These are phyloP conservation scores for Gymnopilus junonius DNA, from an alignment of 768 basidiomycete genomes.

Conservation along the genomic window DNA sequence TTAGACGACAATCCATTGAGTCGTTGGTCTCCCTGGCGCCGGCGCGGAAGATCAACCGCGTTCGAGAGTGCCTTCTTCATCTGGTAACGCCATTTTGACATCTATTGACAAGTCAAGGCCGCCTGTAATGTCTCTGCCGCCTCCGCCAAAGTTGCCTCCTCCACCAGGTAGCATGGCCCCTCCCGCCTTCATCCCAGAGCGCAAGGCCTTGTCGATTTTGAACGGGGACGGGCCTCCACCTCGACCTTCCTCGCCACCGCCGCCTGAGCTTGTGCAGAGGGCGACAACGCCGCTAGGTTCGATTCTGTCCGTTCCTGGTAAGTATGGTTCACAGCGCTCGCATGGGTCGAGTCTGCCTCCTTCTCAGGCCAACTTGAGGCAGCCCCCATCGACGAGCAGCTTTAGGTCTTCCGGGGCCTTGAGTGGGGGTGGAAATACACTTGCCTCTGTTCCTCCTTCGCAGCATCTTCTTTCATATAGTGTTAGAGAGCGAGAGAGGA, in stretches of 20 bases:
- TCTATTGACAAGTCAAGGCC: constrained; percentile 79
- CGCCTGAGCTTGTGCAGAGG: constrained; percentile 88
- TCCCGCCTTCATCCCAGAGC: constrained; percentile 77
- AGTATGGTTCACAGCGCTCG: constrained; percentile 50
- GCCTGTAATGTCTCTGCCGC: constrained; percentile 84
- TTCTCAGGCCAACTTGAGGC: constrained; percentile 64
- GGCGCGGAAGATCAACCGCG: constrained; percentile 51
- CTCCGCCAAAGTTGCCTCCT: constrained; percentile 77
- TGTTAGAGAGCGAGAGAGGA: constrained; percentile 55
- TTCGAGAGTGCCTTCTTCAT: constrained; percentile 63
- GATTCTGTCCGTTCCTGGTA: constrained; percentile 58
- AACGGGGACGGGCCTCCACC: constrained; percentile 72
- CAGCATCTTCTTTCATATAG: constrained; percentile 52
- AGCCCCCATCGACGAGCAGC: constrained; percentile 82
- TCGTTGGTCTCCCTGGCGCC: constrained; percentile 59
- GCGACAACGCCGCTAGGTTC: constrained; percentile 86
- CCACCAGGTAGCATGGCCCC: constrained; percentile 76
- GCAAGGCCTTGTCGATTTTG: constrained; percentile 49
- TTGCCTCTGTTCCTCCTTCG: constrained; percentile 48
- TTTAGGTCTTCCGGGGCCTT: constrained; percentile 75
- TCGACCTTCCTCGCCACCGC: constrained; percentile 91
- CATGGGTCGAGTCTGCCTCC: constrained; percentile 82
- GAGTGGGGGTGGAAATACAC: constrained; percentile 39
- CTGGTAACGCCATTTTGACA: constrained; percentile 44
- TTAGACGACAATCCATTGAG: constrained; percentile 75